phyloP scores from a whole-genome alignment of 371 early-diverging fungal genomes.

The Rhizopus stolonifer region DNA sequence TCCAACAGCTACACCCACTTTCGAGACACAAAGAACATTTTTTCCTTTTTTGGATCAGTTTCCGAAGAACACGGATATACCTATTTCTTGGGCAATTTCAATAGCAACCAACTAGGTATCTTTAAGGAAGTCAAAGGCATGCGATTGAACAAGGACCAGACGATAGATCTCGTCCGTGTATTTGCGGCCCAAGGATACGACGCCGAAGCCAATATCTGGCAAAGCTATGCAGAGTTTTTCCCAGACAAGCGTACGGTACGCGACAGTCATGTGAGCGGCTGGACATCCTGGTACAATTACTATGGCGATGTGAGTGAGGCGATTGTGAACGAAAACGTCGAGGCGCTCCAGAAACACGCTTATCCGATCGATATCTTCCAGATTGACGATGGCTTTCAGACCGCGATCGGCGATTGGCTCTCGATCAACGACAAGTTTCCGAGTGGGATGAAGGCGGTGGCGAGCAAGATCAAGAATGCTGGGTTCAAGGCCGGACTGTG shows the following conservation, averaged over 20 bases:
- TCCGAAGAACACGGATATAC: conserved; percentile 56
- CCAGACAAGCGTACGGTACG: conserved; percentile 31
- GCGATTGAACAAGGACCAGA: conserved; percentile 16
- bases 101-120: conserved; percentile 37
- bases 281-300: conserved; percentile 64
- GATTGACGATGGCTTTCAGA: conserved; percentile 63
- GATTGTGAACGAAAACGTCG: conserved; percentile 47
- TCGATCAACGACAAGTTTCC: conserved; percentile 54
- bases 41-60: conserved; percentile 52
- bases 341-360: conserved; percentile 32
- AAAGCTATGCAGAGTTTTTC: conserved; percentile 42
- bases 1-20: conserved; percentile 57
- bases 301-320: conserved; percentile 58
- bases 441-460: conserved; percentile 47
- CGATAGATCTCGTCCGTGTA: conserved; percentile 30
- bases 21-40: conserved; percentile 40
- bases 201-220: conserved; percentile 48
- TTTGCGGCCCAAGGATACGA: conserved; percentile 35
- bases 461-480: conserved; percentile 36
- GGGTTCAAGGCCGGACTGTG: conserved; percentile 57
- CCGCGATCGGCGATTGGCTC: conserved; percentile 62
- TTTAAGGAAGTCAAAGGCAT: conserved; percentile 52
- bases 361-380: conserved; percentile 62
- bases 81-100: conserved; percentile 53
- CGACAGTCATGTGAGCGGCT: conserved; percentile 52